A percentile compares a stretch with the other conserved stretches of the same genome.
Conservation (phyloP, 768 basidiomycete species). For the Suillus cothurnatus region DNA sequence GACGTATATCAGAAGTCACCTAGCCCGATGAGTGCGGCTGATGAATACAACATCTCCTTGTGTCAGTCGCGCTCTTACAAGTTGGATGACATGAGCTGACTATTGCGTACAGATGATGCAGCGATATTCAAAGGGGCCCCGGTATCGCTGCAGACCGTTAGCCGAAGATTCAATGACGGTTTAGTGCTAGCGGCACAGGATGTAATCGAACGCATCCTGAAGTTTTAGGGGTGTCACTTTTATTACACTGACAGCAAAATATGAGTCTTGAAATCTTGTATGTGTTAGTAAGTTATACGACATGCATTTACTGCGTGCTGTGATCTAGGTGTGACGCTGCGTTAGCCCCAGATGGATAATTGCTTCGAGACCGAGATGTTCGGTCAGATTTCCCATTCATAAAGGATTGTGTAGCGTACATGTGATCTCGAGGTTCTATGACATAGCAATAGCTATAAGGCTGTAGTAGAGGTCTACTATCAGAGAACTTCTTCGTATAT, state of each 20-base stretch:
- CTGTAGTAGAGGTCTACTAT: too few relatives aligned
- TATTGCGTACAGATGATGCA: conserved; percentile 22
- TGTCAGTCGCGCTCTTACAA: conserved; percentile 18
- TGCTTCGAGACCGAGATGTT: too few relatives aligned
- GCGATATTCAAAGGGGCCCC: conserved; percentile 19
- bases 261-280: neutral
- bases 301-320: too few relatives aligned
- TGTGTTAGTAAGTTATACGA: too few relatives aligned
- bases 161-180: conserved; percentile 29
- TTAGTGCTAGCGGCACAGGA: conserved; percentile 28
- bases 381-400: too few relatives aligned
- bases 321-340: too few relatives aligned
- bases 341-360: too few relatives aligned
- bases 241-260: conserved; percentile 10
- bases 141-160: conserved; percentile 25
- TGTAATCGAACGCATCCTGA: conserved; percentile 28
- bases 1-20: conserved; percentile 20
- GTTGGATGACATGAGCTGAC: conserved; percentile 11
- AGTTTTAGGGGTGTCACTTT: conserved; percentile 12
- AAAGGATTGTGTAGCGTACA: too few relatives aligned
- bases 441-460: too few relatives aligned
- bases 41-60: conserved; percentile 18
- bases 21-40: conserved; percentile 20
- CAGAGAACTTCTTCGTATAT: too few relatives aligned
- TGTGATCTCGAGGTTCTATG: too few relatives aligned